A percentile compares a stretch with the other conserved stretches of the same genome.
Conservation (phyloP, 2,329 filamentous ascomycete genomes). For the Alternaria sp. region DNA sequence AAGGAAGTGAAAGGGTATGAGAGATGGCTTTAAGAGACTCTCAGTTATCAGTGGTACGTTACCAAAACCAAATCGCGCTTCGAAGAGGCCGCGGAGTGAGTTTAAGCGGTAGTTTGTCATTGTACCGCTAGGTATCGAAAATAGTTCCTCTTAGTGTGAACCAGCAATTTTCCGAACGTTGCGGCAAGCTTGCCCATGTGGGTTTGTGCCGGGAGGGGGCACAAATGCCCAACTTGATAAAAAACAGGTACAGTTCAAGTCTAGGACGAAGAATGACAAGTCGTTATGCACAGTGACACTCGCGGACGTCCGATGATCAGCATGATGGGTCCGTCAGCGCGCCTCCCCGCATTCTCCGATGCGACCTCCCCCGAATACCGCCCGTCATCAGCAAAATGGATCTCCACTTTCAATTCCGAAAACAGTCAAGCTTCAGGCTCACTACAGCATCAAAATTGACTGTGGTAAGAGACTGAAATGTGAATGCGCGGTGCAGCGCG, state of each 20-base stretch:
- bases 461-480: neutral
- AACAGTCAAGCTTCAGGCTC: conserved; percentile 9
- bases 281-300: neutral
- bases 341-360: conserved; percentile 30
- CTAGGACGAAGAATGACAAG: neutral
- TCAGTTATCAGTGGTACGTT: neutral
- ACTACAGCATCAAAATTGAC: neutral
- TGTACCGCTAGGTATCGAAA: neutral
- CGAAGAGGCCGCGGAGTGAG: neutral
- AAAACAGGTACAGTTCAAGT: neutral
- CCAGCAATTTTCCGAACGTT: neutral
- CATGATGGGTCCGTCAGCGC: conserved; percentile 8
- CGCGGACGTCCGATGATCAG: neutral
- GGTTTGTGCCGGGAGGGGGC: neutral
- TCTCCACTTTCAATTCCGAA: conserved; percentile 25
- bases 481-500: neutral
- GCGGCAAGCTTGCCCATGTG: neutral
- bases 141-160: neutral
- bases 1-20: neutral
- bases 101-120: neutral
- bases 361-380: conserved; percentile 8
- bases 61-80: neutral
- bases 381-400: conserved; percentile 15
- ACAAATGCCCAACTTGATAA: neutral
- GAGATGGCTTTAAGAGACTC: neutral